phyloP scores from a whole-genome alignment of 805 yeast species.

The Lachancea cidri region DNA sequence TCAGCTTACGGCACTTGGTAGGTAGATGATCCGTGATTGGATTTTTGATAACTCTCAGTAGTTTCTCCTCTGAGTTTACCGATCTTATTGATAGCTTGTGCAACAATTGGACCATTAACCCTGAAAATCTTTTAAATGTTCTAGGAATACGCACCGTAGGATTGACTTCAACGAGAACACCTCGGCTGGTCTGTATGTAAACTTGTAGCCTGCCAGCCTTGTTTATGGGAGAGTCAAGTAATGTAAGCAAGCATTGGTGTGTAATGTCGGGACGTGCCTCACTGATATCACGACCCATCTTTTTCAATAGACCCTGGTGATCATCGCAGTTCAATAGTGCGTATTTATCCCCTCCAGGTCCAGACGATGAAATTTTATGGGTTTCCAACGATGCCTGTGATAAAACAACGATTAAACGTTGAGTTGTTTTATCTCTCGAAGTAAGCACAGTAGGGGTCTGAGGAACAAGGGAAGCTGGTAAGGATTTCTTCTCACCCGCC shows the following conservation, averaged over 20 bases:
- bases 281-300: conserved; percentile 95
- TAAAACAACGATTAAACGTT: conserved; percentile 88
- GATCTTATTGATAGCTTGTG: conserved; percentile 91
- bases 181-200: conserved; percentile 91
- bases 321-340: conserved; percentile 96
- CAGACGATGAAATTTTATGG: conserved; percentile 76
- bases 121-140: conserved; percentile 95
- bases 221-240: conserved; percentile 95
- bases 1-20: conserved; percentile 88
- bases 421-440: conserved; percentile 80
- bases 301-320: conserved; percentile 91
- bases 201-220: conserved; percentile 97
- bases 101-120: conserved; percentile 93
- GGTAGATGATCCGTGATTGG: conserved; percentile 97
- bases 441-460: conserved; percentile 75
- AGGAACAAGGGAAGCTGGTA: conserved; percentile 78
- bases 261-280: conserved; percentile 99
- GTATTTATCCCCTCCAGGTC: conserved; percentile 82
- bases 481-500: conserved; percentile 33
- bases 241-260: conserved; percentile 91
- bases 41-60: conserved; percentile 90
- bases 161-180: conserved; percentile 91
- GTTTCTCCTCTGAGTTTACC: conserved; percentile 91
- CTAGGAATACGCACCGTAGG: conserved; percentile 97
- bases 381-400: conserved; percentile 96